A percentile compares a stretch with the other conserved stretches of the same genome.
These are phyloP conservation scores for Glycine latifolia DNA, from an alignment of 306 rosid species.

Conservation along the genomic window DNA sequence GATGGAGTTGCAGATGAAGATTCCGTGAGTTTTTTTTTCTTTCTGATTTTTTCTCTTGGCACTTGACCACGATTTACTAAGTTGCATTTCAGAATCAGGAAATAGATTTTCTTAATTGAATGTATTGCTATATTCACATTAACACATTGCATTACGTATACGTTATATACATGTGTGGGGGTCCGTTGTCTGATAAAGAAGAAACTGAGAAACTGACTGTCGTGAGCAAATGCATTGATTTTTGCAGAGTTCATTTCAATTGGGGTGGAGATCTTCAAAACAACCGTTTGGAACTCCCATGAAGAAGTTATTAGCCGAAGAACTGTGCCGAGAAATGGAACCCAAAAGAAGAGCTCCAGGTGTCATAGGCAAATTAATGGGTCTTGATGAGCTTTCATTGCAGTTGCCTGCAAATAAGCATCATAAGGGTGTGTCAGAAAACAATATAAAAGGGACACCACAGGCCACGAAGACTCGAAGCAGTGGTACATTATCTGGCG, in stretches of 20 bases:
- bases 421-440: constrained; percentile 49
- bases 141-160: constrained; percentile 6
- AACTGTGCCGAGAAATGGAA: constrained; percentile 65
- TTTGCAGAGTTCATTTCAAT: constrained; percentile 58
- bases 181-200: neutral
- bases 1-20: constrained; percentile 54
- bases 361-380: constrained; percentile 85
- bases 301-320: constrained; percentile 70
- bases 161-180: constrained; percentile 10
- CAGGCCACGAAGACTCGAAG: constrained; percentile 56
- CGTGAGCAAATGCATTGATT: constrained; percentile 9
- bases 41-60: neutral
- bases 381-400: constrained; percentile 78
- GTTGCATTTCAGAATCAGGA: neutral
- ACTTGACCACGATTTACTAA: neutral
- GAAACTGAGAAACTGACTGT: constrained; percentile 16
- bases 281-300: constrained; percentile 64
- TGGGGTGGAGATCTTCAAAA: constrained; percentile 58
- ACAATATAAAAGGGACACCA: constrained; percentile 40
- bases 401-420: constrained; percentile 57
- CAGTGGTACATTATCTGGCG: constrained; percentile 39
- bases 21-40: constrained; percentile 52
- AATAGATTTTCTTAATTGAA: neutral
- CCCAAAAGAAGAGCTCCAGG: constrained; percentile 66
- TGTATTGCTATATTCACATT: neutral